phyloP scores from a whole-genome alignment of 1,139 yeast species.

The Geotrichum aggregatum region DNA sequence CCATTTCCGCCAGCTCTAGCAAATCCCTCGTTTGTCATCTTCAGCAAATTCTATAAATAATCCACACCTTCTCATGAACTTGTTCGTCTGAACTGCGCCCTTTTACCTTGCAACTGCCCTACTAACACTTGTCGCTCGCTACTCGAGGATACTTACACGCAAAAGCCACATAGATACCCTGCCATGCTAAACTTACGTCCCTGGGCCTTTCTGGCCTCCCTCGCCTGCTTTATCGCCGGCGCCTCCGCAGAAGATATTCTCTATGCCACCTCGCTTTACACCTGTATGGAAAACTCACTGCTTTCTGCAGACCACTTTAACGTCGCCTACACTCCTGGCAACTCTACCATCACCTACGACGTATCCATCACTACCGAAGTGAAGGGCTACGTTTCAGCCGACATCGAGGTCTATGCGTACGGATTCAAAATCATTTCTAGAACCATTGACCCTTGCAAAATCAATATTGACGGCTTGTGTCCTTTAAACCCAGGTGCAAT shows the following conservation, averaged over 20 bases:
- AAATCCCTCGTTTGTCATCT: no score
- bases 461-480: slow-evolving; percentile 53
- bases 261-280: slow-evolving; percentile 55
- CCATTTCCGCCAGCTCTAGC: no score
- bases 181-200: no score
- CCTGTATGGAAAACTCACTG: slow-evolving; percentile 89
- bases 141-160: no score
- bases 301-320: slow-evolving; percentile 79
- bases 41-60: no score
- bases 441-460: slow-evolving; percentile 61
- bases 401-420: slow-evolving; percentile 68
- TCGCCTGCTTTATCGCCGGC: not conserved
- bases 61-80: no score
- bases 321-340: slow-evolving; percentile 66
- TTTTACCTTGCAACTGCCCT: no score
- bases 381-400: slow-evolving; percentile 66
- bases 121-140: no score
- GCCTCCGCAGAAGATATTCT: slow-evolving; percentile 28
- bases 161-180: no score
- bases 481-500: slow-evolving; percentile 85
- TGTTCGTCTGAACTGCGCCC: no score
- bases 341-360: slow-evolving; percentile 60
- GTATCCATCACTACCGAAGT: slow-evolving; percentile 76
- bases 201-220: not conserved
- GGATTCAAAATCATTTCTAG: slow-evolving; percentile 65